Percentiles rank a stretch among this genome's conserved stretches.
phyloP scores from a whole-genome alignment of 495 filamentous ascomycete species.

The Extremus antarcticus region DNA sequence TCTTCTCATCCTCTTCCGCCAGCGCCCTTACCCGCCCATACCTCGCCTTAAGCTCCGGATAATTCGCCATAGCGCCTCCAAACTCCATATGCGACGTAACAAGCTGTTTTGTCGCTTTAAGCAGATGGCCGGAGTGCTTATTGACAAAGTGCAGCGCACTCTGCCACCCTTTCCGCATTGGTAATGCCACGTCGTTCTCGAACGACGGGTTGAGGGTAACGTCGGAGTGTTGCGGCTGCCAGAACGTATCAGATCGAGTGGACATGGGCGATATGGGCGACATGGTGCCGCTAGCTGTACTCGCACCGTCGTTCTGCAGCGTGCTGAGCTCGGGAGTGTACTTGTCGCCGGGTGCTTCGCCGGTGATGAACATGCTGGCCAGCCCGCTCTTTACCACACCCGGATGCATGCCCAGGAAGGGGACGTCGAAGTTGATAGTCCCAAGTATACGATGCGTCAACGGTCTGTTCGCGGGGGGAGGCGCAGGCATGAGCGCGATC shows the following conservation, averaged over 20 bases:
- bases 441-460: conserved; percentile 74
- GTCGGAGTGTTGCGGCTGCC: conserved; percentile 32
- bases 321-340: background rate
- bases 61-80: conserved; percentile 70
- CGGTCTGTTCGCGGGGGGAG: conserved; percentile 23
- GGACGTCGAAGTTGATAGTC: conserved; percentile 74
- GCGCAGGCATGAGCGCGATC: conserved; percentile 51
- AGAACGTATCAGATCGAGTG: conserved; percentile 6
- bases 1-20: conserved; percentile 52
- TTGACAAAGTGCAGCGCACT: conserved; percentile 66
- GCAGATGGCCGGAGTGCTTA: conserved; percentile 62
- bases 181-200: conserved; percentile 55
- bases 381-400: conserved; percentile 74
- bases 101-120: conserved; percentile 58
- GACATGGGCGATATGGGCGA: background rate
- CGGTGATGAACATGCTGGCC: conserved; percentile 58
- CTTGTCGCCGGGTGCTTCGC: conserved; percentile 20
- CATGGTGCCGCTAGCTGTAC: background rate
- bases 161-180: conserved; percentile 52
- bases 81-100: conserved; percentile 75
- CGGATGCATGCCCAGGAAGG: conserved; percentile 81
- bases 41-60: conserved; percentile 52
- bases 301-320: background rate
- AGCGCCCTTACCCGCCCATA: conserved; percentile 56
- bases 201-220: conserved; percentile 65